Percentiles rank a stretch among this genome's conserved stretches.
phyloP scores from a whole-genome alignment of 78 protist genomes.

The Polysphondylium violaceum region DNA sequence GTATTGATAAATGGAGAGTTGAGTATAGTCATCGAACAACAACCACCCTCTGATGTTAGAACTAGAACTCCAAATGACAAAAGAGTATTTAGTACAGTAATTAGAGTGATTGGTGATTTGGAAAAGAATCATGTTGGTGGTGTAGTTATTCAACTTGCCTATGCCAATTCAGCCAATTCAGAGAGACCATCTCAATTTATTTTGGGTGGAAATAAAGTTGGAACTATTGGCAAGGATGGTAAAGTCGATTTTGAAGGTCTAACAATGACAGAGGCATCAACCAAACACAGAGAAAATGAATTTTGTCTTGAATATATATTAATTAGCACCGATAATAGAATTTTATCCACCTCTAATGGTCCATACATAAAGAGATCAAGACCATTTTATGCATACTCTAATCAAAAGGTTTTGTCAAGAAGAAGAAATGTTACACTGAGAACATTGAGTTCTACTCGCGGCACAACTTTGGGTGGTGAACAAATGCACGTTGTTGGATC shows the following conservation, averaged over 20 bases:
- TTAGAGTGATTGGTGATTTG: constrained; percentile 62
- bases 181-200: constrained; percentile 73
- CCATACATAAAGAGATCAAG: constrained; percentile 72
- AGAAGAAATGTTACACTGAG: constrained; percentile 66
- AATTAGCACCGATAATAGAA: constrained; percentile 47
- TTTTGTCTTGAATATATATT: constrained; percentile 57
- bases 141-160: constrained; percentile 57
- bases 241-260: constrained; percentile 72
- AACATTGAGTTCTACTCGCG: constrained; percentile 43
- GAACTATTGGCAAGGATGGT: constrained; percentile 69
- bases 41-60: constrained; percentile 75
- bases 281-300: constrained; percentile 78
- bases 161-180: constrained; percentile 29
- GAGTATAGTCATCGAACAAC: constrained; percentile 58
- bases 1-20: constrained; percentile 18
- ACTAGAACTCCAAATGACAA: constrained; percentile 74
- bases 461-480: constrained; percentile 62
- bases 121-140: constrained; percentile 45
- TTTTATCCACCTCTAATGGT: neutral
- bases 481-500: constrained; percentile 84
- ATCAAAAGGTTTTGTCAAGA: constrained; percentile 68
- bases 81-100: constrained; percentile 55
- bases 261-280: constrained; percentile 81
- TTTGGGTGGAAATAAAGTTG: constrained; percentile 77
- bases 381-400: constrained; percentile 81